These are phyloP conservation scores for Alternaria consortialis DNA, from an alignment of 2,329 filamentous ascomycete genomes.

Conservation along the genomic window DNA sequence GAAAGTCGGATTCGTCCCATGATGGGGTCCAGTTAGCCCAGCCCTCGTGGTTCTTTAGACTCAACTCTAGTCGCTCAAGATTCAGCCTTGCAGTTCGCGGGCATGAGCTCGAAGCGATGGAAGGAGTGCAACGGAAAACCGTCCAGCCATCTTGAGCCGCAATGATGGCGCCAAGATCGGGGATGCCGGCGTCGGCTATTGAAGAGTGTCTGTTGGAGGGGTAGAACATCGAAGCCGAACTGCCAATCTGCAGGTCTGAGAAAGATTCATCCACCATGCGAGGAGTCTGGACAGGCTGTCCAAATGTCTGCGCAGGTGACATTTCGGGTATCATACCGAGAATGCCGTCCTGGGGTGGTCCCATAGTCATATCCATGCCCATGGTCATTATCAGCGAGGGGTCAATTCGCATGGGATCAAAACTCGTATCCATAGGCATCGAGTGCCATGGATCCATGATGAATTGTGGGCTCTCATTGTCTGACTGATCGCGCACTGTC, in stretches of 20 bases:
- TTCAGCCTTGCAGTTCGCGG: constrained; percentile 62
- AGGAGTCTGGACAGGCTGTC: constrained; percentile 55
- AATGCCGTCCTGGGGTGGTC: constrained; percentile 51
- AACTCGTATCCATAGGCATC: constrained; percentile 56
- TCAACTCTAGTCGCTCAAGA: constrained; percentile 61
- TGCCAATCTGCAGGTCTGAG: constrained; percentile 57
- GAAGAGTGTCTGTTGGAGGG: constrained; percentile 53
- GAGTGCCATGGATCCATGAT: constrained; percentile 59
- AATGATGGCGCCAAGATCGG: constrained; percentile 59
- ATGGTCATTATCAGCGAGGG: constrained; percentile 57
- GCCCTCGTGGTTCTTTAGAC: constrained; percentile 60
- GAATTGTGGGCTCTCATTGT: constrained; percentile 57
- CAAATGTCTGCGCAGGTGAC: constrained; percentile 47
- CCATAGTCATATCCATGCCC: constrained; percentile 57
- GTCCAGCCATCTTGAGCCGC: constrained; percentile 63
- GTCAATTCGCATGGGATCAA: constrained; percentile 56
- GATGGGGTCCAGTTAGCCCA: constrained; percentile 63
- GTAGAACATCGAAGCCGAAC: constrained; percentile 54
- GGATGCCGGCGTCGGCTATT: constrained; percentile 47
- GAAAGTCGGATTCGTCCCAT: constrained; percentile 59
- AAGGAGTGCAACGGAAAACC: constrained; percentile 62
- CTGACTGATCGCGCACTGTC: constrained; percentile 52
- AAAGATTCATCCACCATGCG: constrained; percentile 59
- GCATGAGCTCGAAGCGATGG: constrained; percentile 58
- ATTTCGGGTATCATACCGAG: constrained; percentile 58